Conservation (phyloP, 306 rosid genomes). For the Fragaria vesca region DNA sequence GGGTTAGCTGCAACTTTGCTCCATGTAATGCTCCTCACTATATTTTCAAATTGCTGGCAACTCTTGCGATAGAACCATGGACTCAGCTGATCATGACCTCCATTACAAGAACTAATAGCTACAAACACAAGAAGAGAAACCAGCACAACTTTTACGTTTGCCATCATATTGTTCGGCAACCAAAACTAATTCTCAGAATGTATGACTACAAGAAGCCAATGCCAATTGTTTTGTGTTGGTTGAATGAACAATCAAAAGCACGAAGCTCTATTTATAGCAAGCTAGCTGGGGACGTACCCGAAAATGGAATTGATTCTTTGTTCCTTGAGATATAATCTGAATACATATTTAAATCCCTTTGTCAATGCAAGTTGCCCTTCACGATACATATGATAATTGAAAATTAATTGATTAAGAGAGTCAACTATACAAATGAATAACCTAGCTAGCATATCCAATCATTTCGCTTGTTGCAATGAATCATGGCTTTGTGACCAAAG, state of each 20-base stretch:
- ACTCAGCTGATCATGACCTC: not conserved
- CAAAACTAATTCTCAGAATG: not conserved
- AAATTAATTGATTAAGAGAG: not conserved
- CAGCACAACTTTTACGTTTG: not conserved
- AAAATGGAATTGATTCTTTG: not conserved
- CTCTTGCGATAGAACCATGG: constrained; percentile 13
- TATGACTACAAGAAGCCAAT: not conserved
- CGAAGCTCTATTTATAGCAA: not conserved
- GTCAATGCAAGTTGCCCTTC: not conserved
- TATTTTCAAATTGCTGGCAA: constrained; percentile 28
- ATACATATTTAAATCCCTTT: not conserved
- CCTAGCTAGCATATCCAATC: not conserved
- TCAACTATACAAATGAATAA: not conserved
- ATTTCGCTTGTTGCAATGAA: not conserved
- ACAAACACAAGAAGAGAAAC: constrained; percentile 20
- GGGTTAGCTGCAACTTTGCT: constrained; percentile 18
- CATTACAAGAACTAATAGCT: constrained; percentile 12
- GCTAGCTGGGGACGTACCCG: not conserved
- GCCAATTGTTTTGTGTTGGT: not conserved
- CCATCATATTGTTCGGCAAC: not conserved
- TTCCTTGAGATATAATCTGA: not conserved
- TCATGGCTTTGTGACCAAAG: not conserved
- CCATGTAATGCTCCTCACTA: constrained; percentile 14
- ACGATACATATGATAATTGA: constrained; percentile 2
- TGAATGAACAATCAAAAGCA: not conserved